Evolutionary conservation across 305 asterid genomes (phyloP).

Genomic region (Caryopteris hybrid): DNA sequence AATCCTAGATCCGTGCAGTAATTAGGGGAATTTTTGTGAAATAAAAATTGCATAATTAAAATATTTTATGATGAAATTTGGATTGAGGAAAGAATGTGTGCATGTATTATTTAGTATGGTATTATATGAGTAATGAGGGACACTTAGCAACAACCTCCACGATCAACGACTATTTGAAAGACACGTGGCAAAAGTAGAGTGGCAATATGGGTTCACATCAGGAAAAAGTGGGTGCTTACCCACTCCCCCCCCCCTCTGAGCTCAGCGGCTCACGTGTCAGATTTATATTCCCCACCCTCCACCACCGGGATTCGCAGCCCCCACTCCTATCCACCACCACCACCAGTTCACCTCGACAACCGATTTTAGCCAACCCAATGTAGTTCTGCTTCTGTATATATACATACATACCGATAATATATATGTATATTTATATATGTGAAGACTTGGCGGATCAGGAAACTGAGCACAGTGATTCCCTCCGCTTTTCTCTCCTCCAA

Average conservation of each 20-base stretch:
- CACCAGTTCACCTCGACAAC: slow-evolving; percentile 14
- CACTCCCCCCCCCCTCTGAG: not conserved
- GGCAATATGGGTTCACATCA: not conserved
- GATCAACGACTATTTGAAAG: not conserved
- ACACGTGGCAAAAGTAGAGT: slow-evolving; percentile 18
- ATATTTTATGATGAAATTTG: too few species aligned
- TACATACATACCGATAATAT: not conserved
- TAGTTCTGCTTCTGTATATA: not conserved
- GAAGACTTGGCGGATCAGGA: slow-evolving; percentile 3
- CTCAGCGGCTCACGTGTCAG: slow-evolving; percentile 33
- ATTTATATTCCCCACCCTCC: slow-evolving; percentile 10
- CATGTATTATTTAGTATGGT: too few species aligned
- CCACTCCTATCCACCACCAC: slow-evolving; percentile 8
- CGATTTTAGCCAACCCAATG: not conserved
- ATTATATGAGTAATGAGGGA: too few species aligned
- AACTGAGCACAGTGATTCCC: slow-evolving; percentile 14
- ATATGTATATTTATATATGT: not conserved
- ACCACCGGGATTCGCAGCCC: slow-evolving; percentile 27
- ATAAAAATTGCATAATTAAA: too few species aligned
- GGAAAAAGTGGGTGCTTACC: slow-evolving; percentile 5
- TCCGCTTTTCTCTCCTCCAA: slow-evolving; percentile 21
- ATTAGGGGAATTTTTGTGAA: too few species aligned
- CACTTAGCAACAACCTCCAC: not conserved
- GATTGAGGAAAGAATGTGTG: too few species aligned
- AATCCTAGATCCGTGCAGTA: too few species aligned